Base-by-base conservation (phyloP, 208 protist species). In the Naegleria fowleri region DNA sequence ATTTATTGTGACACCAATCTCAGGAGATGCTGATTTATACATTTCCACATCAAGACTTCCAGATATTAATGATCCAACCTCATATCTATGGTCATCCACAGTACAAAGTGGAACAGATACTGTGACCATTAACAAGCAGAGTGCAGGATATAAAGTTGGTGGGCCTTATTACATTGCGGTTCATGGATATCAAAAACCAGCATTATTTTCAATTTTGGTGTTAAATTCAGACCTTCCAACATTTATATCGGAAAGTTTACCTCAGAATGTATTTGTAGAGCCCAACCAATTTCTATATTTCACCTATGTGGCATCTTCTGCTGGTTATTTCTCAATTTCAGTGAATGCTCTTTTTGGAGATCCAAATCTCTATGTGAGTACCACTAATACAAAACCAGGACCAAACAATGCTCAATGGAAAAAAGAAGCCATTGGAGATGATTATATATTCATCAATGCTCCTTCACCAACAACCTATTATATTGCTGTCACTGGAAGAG, bases 1-100 rank as follows among this genome's bases (percentile, higher is more conserved):
- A 40, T 33, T 89, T 38, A 67, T 40, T 5, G 22, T 89, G 13
- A 41, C 86, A 38, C 3, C 48, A 38, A 38, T 67, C 39, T 22
- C 4, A 11, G 86, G 86, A 41, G 86, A 89, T 89, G 11, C 86
- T 33, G 86, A 89, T 89, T 0, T 89, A 13, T 55, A 43, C 39
- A 13, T 67, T 41, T 36, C 7, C 29, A 39, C 41, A 0, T 67
- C 48, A 41, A 5, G n/a, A 25, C 3, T 19, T 67, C 15, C 19
- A 55, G 33, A 55, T n/a, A 38, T 39, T 38, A 16, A 15, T 48
- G 7, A 36, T 67, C 11, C 11, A 40, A 40, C 9, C 1, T 67
- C 11, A 0, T 38, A 55, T 41, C 86, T 67, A 89, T 89, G 86
- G 86, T 67, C 3, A 52, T 67, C 41, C 6, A 41, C 9, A 40